Percentiles rank a stretch among this genome's conserved stretches.
These are phyloP conservation scores for Paratrypanosoma confusum DNA, from an alignment of 208 protist species.

Conservation along the genomic window DNA sequence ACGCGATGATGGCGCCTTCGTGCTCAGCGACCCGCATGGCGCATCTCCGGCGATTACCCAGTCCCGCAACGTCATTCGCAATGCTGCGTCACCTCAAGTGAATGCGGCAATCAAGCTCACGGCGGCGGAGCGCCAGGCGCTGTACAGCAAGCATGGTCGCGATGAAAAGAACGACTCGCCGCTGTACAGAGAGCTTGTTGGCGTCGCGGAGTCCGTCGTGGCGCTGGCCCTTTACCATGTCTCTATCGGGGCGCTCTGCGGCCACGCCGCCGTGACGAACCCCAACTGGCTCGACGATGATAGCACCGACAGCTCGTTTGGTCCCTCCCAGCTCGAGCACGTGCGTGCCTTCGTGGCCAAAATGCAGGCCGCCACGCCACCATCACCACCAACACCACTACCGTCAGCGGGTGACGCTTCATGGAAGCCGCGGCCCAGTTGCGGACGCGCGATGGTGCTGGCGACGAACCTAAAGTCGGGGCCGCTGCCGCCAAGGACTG, in stretches of 20 bases:
- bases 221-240: conserved; percentile 2
- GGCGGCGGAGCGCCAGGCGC: conserved; percentile 14
- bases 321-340: too few species aligned
- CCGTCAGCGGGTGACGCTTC: too few species aligned
- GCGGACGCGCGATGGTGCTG: too few species aligned
- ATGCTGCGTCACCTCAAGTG: conserved; percentile 14
- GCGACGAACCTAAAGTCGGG: too few species aligned
- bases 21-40: conserved; percentile 12
- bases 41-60: conserved; percentile 2
- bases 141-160: conserved; percentile 10
- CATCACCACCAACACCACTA: too few species aligned
- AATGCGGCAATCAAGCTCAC: conserved; percentile 10
- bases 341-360: too few species aligned
- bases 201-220: conserved; percentile 12
- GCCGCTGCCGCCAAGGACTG: too few species aligned
- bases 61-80: conserved; percentile 16
- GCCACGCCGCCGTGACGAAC: conserved; percentile 5
- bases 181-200: conserved; percentile 9
- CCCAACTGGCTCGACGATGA: conserved; percentile 8
- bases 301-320: neutral
- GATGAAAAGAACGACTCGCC: conserved; percentile 11
- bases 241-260: conserved; percentile 1
- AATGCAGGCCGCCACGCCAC: too few species aligned
- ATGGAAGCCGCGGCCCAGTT: too few species aligned
- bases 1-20: conserved; percentile 18